Percentiles rank a stretch among this genome's conserved stretches.
Evolutionary conservation across 495 filamentous ascomycete genomes (phyloP).

Genomic region (Hypoxylon lienhwacheense): DNA sequence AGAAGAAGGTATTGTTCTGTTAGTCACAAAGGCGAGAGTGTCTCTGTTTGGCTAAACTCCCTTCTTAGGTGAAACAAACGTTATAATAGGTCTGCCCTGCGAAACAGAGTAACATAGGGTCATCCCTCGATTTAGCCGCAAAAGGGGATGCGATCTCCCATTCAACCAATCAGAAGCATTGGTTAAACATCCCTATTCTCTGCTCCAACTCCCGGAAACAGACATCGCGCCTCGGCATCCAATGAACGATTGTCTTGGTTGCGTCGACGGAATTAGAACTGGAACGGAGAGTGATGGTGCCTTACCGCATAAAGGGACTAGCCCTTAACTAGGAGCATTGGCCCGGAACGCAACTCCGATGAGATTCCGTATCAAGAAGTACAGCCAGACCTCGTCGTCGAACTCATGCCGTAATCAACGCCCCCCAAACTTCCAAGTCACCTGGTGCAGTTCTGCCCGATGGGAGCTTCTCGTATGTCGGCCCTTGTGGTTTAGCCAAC

Average conservation of each 20-base stretch:
- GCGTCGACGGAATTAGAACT: conserved; percentile 20
- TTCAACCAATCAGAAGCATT: conserved; percentile 20
- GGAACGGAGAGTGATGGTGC: conserved; percentile 1
- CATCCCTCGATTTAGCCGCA: conserved; percentile 30
- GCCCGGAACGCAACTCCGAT: conserved; percentile 30
- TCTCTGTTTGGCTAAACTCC: conserved; percentile 34
- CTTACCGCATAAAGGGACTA: conserved; percentile 21
- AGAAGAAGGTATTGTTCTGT: conserved; percentile 28
- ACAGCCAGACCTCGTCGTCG: conserved; percentile 1
- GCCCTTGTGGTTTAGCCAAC: conserved; percentile 4
- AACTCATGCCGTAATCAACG: conserved; percentile 11
- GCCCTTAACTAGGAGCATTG: conserved; percentile 6
- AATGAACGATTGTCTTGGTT: conserved; percentile 22
- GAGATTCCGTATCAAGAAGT: conserved; percentile 12
- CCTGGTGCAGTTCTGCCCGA: conserved; percentile 17
- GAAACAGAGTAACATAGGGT: conserved; percentile 26
- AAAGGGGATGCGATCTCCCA: conserved; percentile 20
- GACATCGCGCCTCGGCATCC: conserved; percentile 30
- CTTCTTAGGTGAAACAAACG: conserved; percentile 33
- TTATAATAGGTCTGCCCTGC: conserved; percentile 31
- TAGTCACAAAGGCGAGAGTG: conserved; percentile 16
- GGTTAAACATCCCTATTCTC: conserved; percentile 25
- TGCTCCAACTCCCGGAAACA: conserved; percentile 25
- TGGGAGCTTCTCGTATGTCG: conserved; percentile 15
- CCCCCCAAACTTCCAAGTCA: conserved; percentile 18